phyloP scores from a whole-genome alignment of 2,329 filamentous ascomycete genomes.

The Aspergillus sp. region DNA sequence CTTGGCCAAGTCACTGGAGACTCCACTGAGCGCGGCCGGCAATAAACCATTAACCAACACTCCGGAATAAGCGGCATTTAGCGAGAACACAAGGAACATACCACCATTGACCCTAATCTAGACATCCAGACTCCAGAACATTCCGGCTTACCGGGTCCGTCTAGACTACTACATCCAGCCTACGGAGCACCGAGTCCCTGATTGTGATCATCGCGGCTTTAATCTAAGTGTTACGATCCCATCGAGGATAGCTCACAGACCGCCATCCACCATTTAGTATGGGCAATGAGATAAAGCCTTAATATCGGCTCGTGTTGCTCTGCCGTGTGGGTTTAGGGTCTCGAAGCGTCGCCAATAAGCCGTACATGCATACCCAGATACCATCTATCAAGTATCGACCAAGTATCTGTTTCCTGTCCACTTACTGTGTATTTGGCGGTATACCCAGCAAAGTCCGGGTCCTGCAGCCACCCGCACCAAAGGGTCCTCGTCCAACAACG shows the following conservation, averaged over 20 bases:
- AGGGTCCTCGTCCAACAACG: neutral
- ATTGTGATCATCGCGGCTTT: conserved; percentile 4
- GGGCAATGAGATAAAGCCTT: neutral
- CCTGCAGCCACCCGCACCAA: conserved; percentile 4
- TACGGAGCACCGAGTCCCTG: conserved; percentile 3
- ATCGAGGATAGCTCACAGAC: neutral
- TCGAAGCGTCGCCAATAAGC: neutral
- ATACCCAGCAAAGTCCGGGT: neutral
- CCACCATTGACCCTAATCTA: neutral
- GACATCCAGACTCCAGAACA: neutral
- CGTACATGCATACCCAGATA: too few relatives aligned
- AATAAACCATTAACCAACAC: neutral
- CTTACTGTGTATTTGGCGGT: neutral
- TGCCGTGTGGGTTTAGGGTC: neutral
- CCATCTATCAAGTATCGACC: too few relatives aligned
- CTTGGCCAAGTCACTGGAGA: neutral
- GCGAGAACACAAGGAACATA: neutral
- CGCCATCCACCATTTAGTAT: neutral
- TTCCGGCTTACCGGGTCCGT: neutral
- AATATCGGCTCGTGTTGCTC: neutral
- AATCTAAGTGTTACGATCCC: neutral
- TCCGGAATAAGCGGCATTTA: conserved; percentile 1
- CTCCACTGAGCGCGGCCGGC: neutral
- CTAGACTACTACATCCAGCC: neutral
- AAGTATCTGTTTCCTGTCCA: too few relatives aligned